phyloP scores from a whole-genome alignment of 768 basidiomycete species.

The Pleurotus cornucopiae region DNA sequence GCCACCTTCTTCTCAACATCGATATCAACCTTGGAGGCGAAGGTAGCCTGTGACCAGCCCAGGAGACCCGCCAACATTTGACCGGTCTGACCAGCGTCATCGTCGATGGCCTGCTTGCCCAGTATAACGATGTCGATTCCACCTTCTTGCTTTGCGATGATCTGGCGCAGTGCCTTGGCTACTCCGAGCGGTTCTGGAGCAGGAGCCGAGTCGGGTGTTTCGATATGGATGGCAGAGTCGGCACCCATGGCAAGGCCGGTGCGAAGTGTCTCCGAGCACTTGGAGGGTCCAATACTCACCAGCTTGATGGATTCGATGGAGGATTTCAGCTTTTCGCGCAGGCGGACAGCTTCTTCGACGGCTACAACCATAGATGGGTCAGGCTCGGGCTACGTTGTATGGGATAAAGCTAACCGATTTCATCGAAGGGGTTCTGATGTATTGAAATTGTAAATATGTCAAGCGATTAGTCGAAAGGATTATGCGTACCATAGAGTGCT shows the following conservation, averaged over 20 bases:
- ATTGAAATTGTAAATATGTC: no score
- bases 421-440: conserved; percentile 92
- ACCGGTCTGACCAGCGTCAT: conserved; percentile 92
- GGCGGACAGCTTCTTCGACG: conserved; percentile 93
- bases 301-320: conserved; percentile 83
- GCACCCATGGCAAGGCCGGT: conserved; percentile 99
- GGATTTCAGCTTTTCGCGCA: conserved; percentile 82
- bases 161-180: conserved; percentile 76
- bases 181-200: conserved; percentile 88
- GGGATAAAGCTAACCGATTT: conserved; percentile 66
- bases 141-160: conserved; percentile 61
- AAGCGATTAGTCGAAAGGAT: no score
- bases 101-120: conserved; percentile 98
- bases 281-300: conserved; percentile 91
- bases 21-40: conserved; percentile 83
- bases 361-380: conserved; percentile 40
- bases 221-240: conserved; percentile 88
- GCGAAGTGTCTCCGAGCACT: conserved; percentile 84
- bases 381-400: not conserved
- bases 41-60: conserved; percentile 92
- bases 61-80: conserved; percentile 95
- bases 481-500: conserved; percentile 90
- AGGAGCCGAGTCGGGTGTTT: conserved; percentile 67
- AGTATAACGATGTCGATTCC: conserved; percentile 85
- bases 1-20: conserved; percentile 61